A percentile compares a stretch with the other conserved stretches of the same genome.
Conservation (phyloP, 495 filamentous ascomycete species). For the Penicillium nucicola region DNA sequence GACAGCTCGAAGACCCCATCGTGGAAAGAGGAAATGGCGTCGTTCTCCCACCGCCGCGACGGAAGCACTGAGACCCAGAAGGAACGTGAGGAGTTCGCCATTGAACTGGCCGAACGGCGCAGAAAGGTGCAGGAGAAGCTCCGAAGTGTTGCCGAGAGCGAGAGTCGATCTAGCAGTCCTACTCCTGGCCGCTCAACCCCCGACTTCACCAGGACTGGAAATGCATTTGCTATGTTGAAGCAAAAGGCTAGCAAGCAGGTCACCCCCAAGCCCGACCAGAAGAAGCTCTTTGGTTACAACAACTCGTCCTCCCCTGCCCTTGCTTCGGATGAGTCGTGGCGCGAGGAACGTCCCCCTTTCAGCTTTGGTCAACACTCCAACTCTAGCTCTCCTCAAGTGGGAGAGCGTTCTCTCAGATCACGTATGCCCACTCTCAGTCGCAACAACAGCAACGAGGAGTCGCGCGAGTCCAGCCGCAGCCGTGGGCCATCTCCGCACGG, state of each 20-base stretch:
- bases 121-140: conserved; percentile 79
- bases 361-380: conserved; percentile 37
- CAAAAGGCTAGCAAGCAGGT: conserved; percentile 64
- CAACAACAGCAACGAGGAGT: conserved; percentile 34
- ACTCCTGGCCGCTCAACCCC: conserved; percentile 45
- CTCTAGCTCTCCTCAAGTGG: conserved; percentile 42
- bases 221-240: conserved; percentile 66
- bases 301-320: conserved; percentile 51
- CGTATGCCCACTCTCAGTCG: conserved; percentile 33
- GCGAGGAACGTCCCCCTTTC: conserved; percentile 37
- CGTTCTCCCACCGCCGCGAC: conserved; percentile 43
- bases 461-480: conserved; percentile 40
- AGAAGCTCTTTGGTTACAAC: conserved; percentile 69
- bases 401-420: conserved; percentile 31
- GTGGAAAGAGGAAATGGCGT: conserved; percentile 31
- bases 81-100: conserved; percentile 75
- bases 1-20: conserved; percentile 25
- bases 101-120: conserved; percentile 73
- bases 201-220: conserved; percentile 43
- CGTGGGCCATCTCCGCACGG: conserved; percentile 36
- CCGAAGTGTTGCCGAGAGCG: conserved; percentile 65
- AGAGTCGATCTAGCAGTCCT: conserved; percentile 55
- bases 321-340: conserved; percentile 40
- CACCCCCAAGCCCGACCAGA: conserved; percentile 53
- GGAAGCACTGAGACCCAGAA: conserved; percentile 59